These are phyloP conservation scores for Syzygium malaccense DNA, from an alignment of 441 rosid species.

Conservation along the genomic window DNA sequence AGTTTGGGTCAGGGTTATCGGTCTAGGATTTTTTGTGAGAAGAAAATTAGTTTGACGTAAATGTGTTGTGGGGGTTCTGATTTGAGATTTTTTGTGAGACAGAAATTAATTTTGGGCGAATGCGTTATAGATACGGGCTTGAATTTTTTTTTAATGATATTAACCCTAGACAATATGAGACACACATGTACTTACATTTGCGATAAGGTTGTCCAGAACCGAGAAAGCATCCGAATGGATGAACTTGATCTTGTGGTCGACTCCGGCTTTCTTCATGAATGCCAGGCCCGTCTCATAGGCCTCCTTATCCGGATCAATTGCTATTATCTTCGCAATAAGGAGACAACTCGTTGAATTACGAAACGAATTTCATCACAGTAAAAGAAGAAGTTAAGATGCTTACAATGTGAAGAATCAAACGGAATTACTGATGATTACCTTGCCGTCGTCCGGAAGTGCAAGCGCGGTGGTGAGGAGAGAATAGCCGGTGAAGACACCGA, in stretches of 20 bases:
- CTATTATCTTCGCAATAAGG: background rate
- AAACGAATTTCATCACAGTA: background rate
- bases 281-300: background rate
- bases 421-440: background rate
- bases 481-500: background rate
- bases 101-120: background rate
- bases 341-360: background rate
- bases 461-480: background rate
- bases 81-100: rapidly evolving
- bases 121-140: rapidly evolving
- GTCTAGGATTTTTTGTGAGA: background rate
- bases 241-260: background rate
- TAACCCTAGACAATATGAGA: background rate
- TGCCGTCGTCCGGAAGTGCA: background rate
- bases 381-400: background rate
- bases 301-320: background rate
- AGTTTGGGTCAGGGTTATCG: background rate
- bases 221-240: background rate
- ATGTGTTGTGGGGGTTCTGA: rapidly evolving
- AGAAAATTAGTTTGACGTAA: background rate
- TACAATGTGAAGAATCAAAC: background rate
- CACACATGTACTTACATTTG: background rate
- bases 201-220: background rate
- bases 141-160: background rate
- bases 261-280: background rate